Conservation (phyloP, 306 rosid species). For the Sindora glabra region DNA sequence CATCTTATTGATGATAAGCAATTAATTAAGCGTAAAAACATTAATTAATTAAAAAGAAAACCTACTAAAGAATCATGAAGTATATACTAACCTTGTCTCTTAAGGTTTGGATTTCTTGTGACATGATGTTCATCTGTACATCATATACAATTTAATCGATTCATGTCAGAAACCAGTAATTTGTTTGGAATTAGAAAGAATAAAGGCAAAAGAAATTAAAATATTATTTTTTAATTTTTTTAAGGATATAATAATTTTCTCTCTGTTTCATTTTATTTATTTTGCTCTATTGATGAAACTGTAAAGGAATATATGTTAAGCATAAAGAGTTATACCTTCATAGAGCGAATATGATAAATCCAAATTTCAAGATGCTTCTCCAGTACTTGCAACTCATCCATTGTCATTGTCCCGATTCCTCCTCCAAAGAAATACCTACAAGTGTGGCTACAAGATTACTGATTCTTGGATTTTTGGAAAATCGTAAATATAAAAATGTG, state of each 20-base stretch:
- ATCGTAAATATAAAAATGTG: background rate
- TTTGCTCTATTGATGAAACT: no score
- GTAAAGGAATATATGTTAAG: background rate
- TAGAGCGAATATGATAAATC: slow-evolving; percentile 70
- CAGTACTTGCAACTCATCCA: slow-evolving; percentile 61
- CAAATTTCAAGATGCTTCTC: slow-evolving; percentile 87
- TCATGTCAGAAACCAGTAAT: no score
- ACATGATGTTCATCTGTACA: slow-evolving; percentile 65
- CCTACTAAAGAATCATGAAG: background rate
- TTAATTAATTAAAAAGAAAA: background rate
- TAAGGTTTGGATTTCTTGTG: slow-evolving; percentile 65
- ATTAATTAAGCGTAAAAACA: no score
- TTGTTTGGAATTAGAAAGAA: background rate
- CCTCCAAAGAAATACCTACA: slow-evolving; percentile 71
- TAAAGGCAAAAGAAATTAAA: background rate
- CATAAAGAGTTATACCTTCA: slow-evolving; percentile 41
- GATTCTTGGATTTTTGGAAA: background rate
- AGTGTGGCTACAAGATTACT: background rate
- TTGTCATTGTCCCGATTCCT: slow-evolving; percentile 42
- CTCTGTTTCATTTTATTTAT: no score
- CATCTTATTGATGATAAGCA: no score
- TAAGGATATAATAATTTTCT: no score
- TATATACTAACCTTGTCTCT: slow-evolving; percentile 51
- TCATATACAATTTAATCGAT: background rate
- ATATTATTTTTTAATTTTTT: no score